phyloP scores from a whole-genome alignment of 768 basidiomycete genomes.

The Kondoa subrosea region DNA sequence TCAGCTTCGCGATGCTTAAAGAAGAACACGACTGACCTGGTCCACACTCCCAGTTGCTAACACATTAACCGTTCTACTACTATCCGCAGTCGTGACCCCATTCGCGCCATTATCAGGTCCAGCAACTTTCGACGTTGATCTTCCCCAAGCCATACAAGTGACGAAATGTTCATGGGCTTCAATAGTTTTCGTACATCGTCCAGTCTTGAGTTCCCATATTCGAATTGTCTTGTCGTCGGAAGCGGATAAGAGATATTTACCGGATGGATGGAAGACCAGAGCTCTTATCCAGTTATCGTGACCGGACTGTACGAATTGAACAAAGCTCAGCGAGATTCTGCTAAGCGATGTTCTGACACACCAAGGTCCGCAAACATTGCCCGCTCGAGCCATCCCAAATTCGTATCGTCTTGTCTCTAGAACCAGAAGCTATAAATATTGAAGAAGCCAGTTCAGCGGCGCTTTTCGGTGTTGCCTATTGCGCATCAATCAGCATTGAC shows the following conservation, averaged over 20 bases:
- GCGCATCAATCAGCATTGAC: constrained; percentile 11
- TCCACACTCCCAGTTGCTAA: constrained; percentile 40
- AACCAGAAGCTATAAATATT: constrained; percentile 58
- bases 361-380: constrained; percentile 60
- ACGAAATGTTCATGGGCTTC: constrained; percentile 79
- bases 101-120: constrained; percentile 10
- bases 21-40: constrained; percentile 24
- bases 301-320: constrained; percentile 10
- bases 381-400: constrained; percentile 77
- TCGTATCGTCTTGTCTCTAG: constrained; percentile 79
- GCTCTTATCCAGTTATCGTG: constrained; percentile 81
- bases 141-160: constrained; percentile 53
- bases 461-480: constrained; percentile 38
- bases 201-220: constrained; percentile 73
- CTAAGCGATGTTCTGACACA: too few species aligned
- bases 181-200: constrained; percentile 67
- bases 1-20: not conserved
- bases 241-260: constrained; percentile 75
- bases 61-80: constrained; percentile 36
- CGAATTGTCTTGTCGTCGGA: constrained; percentile 83
- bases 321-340: too few species aligned
- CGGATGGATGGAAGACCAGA: constrained; percentile 72
- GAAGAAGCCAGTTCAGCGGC: constrained; percentile 31
- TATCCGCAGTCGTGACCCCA: constrained; percentile 22
- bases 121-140: constrained; percentile 16